Evolutionary conservation across 768 basidiomycete species (phyloP).

Genomic region (Panaeolus cyanescens): DNA sequence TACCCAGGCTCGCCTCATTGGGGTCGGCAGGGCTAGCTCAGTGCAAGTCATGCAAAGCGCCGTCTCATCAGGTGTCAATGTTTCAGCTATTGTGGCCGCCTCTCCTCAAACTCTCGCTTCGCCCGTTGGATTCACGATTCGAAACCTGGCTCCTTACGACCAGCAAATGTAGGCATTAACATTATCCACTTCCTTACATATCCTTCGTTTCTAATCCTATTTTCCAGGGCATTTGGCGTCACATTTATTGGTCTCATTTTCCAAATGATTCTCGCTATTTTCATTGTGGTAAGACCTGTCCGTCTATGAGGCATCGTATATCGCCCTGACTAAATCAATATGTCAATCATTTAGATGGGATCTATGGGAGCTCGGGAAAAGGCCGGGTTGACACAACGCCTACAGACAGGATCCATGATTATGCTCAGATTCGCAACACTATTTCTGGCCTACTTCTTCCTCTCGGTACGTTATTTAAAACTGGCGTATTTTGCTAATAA

Average conservation of each 20-base stretch:
- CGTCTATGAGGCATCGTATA: neutral
- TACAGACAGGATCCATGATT: constrained; percentile 29
- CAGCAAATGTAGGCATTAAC: constrained; percentile 48
- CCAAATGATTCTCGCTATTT: constrained; percentile 46
- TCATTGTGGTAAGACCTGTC: constrained; percentile 36
- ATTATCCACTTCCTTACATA: neutral
- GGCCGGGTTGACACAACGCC: constrained; percentile 26
- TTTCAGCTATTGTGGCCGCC: constrained; percentile 36
- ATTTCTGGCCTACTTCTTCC: constrained; percentile 27
- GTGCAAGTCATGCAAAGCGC: constrained; percentile 27
- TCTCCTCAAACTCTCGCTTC: constrained; percentile 52
- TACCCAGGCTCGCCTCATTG: constrained; percentile 13
- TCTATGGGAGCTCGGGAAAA: constrained; percentile 26
- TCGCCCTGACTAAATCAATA: neutral
- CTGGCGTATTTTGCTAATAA: neutral
- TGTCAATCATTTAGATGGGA: constrained; percentile 27
- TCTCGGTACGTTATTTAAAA: constrained; percentile 26
- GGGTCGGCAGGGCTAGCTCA: constrained; percentile 19
- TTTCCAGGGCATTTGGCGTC: constrained; percentile 48
- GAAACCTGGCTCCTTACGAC: constrained; percentile 60
- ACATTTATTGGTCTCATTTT: constrained; percentile 59
- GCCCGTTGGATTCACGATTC: constrained; percentile 48
- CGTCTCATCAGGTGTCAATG: constrained; percentile 23
- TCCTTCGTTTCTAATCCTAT: neutral
- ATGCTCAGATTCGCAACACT: constrained; percentile 24